phyloP scores from a whole-genome alignment of 2,329 filamentous ascomycete species.

The Cercospora janseana region DNA sequence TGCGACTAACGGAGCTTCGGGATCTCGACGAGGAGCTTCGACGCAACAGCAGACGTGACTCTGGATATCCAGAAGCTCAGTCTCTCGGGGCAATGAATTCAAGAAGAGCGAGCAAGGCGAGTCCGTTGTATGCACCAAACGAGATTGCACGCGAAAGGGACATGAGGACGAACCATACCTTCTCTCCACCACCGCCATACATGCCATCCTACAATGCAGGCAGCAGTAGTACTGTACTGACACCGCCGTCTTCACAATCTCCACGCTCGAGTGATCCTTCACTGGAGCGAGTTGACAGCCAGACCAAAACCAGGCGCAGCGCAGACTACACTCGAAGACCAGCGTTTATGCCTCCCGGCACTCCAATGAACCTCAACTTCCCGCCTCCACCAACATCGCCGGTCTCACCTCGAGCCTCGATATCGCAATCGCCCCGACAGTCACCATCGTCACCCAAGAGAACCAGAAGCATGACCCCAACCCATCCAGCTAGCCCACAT shows the following conservation, averaged over 20 bases:
- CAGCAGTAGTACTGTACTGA: constrained; percentile 6
- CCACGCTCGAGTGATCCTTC: constrained; percentile 13
- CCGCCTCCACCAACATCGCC: background rate
- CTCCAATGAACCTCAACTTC: background rate
- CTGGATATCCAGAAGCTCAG: constrained; percentile 11
- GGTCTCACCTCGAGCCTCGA: background rate
- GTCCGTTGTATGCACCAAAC: constrained; percentile 12
- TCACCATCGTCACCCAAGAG: background rate
- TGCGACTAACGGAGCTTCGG: constrained; percentile 26
- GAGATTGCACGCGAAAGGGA: constrained; percentile 2
- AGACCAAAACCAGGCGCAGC: constrained; percentile 7
- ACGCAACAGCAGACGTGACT: constrained; percentile 8
- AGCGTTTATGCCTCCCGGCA: background rate
- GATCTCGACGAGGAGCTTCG: constrained; percentile 24
- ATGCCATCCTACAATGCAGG: constrained; percentile 5
- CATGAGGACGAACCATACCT: background rate
- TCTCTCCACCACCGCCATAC: constrained; percentile 15
- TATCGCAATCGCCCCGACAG: background rate
- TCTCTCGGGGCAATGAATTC: constrained; percentile 19
- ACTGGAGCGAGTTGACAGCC: constrained; percentile 12
- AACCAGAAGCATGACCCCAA: constrained; percentile 5
- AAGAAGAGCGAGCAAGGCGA: constrained; percentile 15
- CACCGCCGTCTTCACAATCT: constrained; percentile 8
- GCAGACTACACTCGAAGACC: background rate
- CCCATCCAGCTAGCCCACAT: constrained; percentile 1